phyloP scores from a whole-genome alignment of 2,329 filamentous ascomycete species.

The Botrytis fragariae region DNA sequence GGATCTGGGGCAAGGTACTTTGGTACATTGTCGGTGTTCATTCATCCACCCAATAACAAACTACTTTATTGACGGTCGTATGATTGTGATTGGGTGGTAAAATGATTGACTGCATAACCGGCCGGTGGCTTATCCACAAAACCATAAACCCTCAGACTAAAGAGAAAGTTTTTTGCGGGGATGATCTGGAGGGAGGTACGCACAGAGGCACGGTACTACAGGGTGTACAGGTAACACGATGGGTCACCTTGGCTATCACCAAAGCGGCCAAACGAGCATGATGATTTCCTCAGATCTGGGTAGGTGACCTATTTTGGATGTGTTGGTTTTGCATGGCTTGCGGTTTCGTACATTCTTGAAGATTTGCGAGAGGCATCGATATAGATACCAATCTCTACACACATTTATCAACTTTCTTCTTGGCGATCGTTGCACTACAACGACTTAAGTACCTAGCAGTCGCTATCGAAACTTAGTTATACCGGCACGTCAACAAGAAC shows the following conservation, averaged over 20 bases:
- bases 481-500: not conserved
- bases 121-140: not conserved
- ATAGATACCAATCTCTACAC: not conserved
- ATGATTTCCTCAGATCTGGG: not conserved
- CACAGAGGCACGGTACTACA: conserved; percentile 12
- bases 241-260: not conserved
- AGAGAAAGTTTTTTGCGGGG: not conserved
- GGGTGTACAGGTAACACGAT: not conserved
- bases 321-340: not conserved
- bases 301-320: not conserved
- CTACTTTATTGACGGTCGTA: not conserved
- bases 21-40: not conserved
- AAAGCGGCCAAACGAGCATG: not conserved
- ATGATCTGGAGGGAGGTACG: not conserved
- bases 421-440: not conserved
- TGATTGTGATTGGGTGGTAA: not conserved
- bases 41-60: not conserved
- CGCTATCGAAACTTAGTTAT: not conserved
- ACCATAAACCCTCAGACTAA: not conserved
- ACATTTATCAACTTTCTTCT: not conserved
- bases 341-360: too few species aligned
- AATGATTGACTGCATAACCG: not conserved
- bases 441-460: not conserved
- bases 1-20: not conserved
- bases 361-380: not conserved